Conservation (phyloP, 768 basidiomycete genomes). For the Termitomyces sp. region DNA sequence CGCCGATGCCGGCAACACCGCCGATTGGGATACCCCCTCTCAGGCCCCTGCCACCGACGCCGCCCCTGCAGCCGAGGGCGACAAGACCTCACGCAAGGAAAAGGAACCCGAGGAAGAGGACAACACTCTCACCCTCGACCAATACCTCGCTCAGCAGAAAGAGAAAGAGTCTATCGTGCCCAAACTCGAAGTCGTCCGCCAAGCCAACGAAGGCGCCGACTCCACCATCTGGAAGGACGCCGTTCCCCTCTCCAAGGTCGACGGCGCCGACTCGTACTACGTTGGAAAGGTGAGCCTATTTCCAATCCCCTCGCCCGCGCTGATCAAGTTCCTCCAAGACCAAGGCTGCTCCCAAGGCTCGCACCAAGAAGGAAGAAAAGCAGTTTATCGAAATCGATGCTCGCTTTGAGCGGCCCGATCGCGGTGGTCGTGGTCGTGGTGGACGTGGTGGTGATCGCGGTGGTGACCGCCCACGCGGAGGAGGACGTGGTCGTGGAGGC, state of each 20-base stretch:
- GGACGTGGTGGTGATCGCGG: conserved; percentile 41
- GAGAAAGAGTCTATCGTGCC: conserved; percentile 58
- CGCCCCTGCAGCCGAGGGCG: conserved; percentile 34
- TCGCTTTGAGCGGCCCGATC: conserved; percentile 78
- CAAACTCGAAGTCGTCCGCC: conserved; percentile 71
- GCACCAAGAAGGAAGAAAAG: conserved; percentile 84
- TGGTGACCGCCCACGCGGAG: conserved; percentile 27
- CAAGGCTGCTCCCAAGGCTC: conserved; percentile 59
- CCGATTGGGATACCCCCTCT: conserved; percentile 35
- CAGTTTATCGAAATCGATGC: conserved; percentile 90
- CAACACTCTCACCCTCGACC: conserved; percentile 89
- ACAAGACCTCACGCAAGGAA: conserved; percentile 39
- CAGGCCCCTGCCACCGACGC: conserved; percentile 21
- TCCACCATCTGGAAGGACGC: conserved; percentile 67
- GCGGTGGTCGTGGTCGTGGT: conserved; percentile 56
- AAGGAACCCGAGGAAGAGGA: conserved; percentile 81
- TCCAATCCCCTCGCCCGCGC: background rate
- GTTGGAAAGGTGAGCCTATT: conserved; percentile 71
- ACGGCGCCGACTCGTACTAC: conserved; percentile 77
- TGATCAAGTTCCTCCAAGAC: conserved; percentile 33
- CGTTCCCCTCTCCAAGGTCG: conserved; percentile 61
- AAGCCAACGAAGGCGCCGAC: conserved; percentile 78
- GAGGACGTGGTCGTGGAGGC: conserved; percentile 32
- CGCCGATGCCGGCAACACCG: conserved; percentile 38
- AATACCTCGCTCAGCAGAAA: conserved; percentile 83